Conservation (phyloP, 2,329 filamentous ascomycete genomes). For the Exserohilum rostratum region DNA sequence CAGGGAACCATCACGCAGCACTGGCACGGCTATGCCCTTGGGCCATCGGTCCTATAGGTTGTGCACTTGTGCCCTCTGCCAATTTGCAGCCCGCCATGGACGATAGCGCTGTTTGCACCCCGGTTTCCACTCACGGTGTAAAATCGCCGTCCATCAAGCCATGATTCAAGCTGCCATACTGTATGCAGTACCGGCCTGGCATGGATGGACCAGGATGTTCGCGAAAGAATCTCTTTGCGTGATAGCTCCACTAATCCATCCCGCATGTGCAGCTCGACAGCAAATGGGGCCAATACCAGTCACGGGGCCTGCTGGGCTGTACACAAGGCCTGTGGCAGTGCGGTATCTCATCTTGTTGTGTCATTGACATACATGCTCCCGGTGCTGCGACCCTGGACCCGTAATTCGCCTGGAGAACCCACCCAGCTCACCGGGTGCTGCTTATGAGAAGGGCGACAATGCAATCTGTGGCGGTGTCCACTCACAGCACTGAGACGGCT, state of each 20-base stretch:
- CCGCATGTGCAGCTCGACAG: conserved; percentile 13
- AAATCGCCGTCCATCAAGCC: conserved; percentile 17
- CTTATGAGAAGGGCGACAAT: conserved; percentile 5
- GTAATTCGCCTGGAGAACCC: neutral
- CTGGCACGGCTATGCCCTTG: neutral
- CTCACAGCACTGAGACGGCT: neutral
- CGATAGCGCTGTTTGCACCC: conserved; percentile 33
- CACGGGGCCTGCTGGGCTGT: conserved; percentile 27
- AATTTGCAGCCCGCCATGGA: conserved; percentile 16
- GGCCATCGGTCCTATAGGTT: neutral
- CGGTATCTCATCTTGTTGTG: conserved; percentile 17
- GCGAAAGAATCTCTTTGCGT: conserved; percentile 28
- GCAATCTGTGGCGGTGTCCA: conserved; percentile 13
- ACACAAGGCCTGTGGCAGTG: conserved; percentile 31
- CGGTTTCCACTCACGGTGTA: neutral
- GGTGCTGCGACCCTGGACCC: neutral
- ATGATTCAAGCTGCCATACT: conserved; percentile 15
- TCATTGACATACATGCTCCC: conserved; percentile 19
- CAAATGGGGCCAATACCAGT: conserved; percentile 30
- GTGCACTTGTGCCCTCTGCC: conserved; percentile 10
- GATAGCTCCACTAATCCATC: conserved; percentile 21
- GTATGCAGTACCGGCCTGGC: conserved; percentile 5
- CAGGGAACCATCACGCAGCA: neutral
- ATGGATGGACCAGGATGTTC: conserved; percentile 22
- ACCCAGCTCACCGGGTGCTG: neutral